These are phyloP conservation scores for Aspergillus novoparasiticus DNA, from an alignment of 2,329 filamentous ascomycete genomes.

Conservation along the genomic window DNA sequence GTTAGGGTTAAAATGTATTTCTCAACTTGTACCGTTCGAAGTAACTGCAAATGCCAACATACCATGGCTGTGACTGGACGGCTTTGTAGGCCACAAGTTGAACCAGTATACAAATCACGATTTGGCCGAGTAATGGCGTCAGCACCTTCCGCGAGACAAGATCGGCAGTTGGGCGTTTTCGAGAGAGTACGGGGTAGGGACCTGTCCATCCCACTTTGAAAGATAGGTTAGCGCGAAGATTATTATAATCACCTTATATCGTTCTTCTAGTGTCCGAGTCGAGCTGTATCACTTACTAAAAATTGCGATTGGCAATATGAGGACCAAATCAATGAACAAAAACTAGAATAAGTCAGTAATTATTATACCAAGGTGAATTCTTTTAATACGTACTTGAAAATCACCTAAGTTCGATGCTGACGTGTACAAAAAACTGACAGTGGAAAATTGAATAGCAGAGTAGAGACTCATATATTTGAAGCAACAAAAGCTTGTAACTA, in stretches of 20 bases:
- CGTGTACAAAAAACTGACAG: constrained; percentile 93
- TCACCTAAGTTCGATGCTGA: constrained; percentile 93
- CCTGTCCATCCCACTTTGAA: constrained; percentile 85
- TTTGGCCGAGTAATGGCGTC: constrained; percentile 85
- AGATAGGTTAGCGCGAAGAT: constrained; percentile 1
- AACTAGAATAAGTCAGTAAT: constrained; percentile 55
- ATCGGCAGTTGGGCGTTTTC: constrained; percentile 87
- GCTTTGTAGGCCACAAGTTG: constrained; percentile 74
- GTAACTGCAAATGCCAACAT: constrained; percentile 25
- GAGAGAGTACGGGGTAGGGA: constrained; percentile 73
- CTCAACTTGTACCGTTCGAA: not conserved
- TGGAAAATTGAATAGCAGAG: constrained; percentile 98
- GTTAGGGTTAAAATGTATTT: constrained; percentile 18
- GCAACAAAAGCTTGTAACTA: constrained; percentile 98
- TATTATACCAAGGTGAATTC: not conserved
- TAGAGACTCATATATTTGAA: constrained; percentile 99
- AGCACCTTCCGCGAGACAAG: constrained; percentile 92
- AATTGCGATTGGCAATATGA: constrained; percentile 94
- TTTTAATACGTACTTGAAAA: constrained; percentile 67
- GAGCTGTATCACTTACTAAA: constrained; percentile 64
- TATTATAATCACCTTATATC: not conserved
- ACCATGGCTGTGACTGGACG: constrained; percentile 81
- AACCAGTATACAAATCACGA: constrained; percentile 74
- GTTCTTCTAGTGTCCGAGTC: constrained; percentile 1
- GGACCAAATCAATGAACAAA: constrained; percentile 86